Base-by-base conservation (phyloP, 2,329 filamentous ascomycete species). In the Monilinia fructigena region DNA sequence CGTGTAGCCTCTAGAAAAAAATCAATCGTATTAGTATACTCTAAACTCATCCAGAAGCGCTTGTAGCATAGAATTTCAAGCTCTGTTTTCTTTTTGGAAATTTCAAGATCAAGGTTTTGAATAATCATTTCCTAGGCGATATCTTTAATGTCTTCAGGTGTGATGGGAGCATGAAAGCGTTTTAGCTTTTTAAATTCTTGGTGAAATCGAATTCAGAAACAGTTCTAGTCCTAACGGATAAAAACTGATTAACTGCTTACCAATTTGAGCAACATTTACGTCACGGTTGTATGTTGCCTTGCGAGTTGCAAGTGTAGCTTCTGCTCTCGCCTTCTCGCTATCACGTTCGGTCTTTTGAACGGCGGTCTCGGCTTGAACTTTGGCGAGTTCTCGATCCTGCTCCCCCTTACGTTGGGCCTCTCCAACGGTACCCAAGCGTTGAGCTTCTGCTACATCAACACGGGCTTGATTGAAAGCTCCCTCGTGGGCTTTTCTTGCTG, bases 321-420 rank as follows among this genome's bases (percentile, higher is more conserved):
- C 91, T 54, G 92, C 92, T 56, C 85, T 79, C 2, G 91, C 90
- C 69, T 92, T 91, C 79, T 95, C 91, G 55, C 89, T 88, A 75
- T 94, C 92, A 60, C 91, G 88, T 75, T 94, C 88, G 0, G 92
- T 95, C 80, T 94, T 92, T 68, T 91, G 85, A 1, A 95, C 65
- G 12, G 65, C 65, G 0, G 92, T 96, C 72, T 92, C 88, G 70
- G 92, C 91, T 77, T 93, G 86, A 79, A 96, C 96, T 81, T 93
- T 94, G 72, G 91, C 91, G 53, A 96, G 90, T 74, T 93, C 89
- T 65, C 93, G 90, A 76, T 95, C 92, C 69, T 93, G 90, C 73
- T 91, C 85, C 70, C 92, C 92, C 74, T 88, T 86, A 74, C 91
- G 89, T 76, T 92, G 83, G 31, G 91, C 88, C 77, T 95, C 91